Conservation (phyloP, 1,139 yeast species). For the Meyerozyma elateridarum region DNA sequence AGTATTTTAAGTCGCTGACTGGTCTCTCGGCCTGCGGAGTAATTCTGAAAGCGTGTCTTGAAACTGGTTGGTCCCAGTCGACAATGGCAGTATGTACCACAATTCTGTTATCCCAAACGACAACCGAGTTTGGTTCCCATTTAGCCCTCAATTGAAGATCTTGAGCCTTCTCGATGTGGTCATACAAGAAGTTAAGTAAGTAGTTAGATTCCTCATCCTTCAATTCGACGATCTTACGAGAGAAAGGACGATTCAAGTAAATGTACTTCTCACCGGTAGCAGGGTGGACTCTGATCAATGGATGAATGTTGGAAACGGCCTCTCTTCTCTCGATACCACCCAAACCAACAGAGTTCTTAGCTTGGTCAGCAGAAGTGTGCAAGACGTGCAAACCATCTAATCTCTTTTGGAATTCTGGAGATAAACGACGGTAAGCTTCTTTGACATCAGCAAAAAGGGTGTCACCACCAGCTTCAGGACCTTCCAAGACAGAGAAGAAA, state of each 20-base stretch:
- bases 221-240: conserved; percentile 58
- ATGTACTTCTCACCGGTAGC: conserved; percentile 59
- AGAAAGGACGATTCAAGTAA: conserved; percentile 57
- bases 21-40: conserved; percentile 59
- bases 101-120: conserved; percentile 69
- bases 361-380: conserved; percentile 70
- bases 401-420: conserved; percentile 54
- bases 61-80: conserved; percentile 53
- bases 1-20: conserved; percentile 30
- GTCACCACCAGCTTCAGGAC: conserved; percentile 68
- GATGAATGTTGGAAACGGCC: conserved; percentile 58
- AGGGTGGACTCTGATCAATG: conserved; percentile 65
- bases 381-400: conserved; percentile 55
- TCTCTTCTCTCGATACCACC: conserved; percentile 64
- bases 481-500: conserved; percentile 54
- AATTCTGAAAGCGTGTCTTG: conserved; percentile 65
- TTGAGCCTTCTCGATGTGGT: conserved; percentile 45
- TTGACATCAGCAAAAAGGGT: conserved; percentile 63
- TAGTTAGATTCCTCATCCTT: conserved; percentile 60
- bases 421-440: conserved; percentile 65
- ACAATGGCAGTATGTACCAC: conserved; percentile 58
- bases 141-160: conserved; percentile 55
- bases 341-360: conserved; percentile 43
- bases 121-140: conserved; percentile 61
- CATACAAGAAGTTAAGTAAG: conserved; percentile 48